Conservation (phyloP, 164 flowering plant genomes). For the Vitis rupestris region DNA sequence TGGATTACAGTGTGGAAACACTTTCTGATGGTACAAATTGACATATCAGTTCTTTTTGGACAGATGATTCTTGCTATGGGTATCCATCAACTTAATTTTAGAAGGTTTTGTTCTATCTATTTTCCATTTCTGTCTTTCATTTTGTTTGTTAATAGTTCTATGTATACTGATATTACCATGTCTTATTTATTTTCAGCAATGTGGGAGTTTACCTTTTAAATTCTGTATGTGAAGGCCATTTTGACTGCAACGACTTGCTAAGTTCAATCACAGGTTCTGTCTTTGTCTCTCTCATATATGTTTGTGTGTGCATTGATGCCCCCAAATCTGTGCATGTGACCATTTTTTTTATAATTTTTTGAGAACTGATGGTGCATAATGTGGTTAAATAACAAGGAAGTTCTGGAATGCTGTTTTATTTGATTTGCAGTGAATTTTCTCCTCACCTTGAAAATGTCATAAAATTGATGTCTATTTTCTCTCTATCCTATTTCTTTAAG, state of each 20-base stretch:
- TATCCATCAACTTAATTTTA: slow-evolving; percentile 82
- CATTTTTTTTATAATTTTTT: neutral
- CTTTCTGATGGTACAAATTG: slow-evolving; percentile 18
- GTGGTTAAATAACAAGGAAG: no score
- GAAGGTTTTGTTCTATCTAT: slow-evolving; percentile 51
- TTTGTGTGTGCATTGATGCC: neutral
- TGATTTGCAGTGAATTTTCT: no score
- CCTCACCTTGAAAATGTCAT: no score
- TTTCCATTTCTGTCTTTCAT: slow-evolving; percentile 1
- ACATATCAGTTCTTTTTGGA: slow-evolving; percentile 1
- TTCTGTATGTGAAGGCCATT: slow-evolving; percentile 62
- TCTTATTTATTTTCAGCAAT: slow-evolving; percentile 46
- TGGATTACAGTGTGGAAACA: neutral
- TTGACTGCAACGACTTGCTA: slow-evolving; percentile 68
- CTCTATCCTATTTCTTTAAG: no score
- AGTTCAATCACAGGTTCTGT: slow-evolving; percentile 70
- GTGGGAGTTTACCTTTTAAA: slow-evolving; percentile 54
- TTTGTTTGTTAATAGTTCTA: neutral
- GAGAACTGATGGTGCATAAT: no score
- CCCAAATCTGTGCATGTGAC: neutral
- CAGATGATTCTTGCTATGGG: slow-evolving; percentile 84
- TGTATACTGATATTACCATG: neutral
- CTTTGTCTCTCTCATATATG: slow-evolving; percentile 14
- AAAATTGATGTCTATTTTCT: no score
- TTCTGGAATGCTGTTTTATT: no score